Percentiles rank a stretch among this genome's conserved stretches.
Evolutionary conservation across 2,329 filamentous ascomycete species (phyloP).

Genomic region (Botrytis paeoniae): DNA sequence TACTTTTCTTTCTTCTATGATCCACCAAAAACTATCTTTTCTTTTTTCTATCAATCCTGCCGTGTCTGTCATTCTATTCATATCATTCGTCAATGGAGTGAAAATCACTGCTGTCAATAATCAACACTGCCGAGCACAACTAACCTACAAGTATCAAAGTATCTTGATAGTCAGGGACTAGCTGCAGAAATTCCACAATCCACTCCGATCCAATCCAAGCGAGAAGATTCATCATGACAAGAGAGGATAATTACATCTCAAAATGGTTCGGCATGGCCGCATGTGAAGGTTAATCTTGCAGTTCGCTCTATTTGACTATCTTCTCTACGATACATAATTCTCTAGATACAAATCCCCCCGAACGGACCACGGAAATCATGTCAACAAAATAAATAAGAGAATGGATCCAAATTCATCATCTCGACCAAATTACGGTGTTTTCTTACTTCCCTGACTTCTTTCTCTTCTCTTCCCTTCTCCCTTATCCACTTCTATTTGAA

Average conservation of each 20-base stretch:
- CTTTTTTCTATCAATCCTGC: background rate
- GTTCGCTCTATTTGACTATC: background rate
- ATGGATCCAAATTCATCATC: background rate
- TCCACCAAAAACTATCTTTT: background rate
- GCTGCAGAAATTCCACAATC: background rate
- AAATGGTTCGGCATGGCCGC: no score
- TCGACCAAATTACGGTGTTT: background rate
- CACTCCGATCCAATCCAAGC: background rate
- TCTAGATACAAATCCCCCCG: background rate
- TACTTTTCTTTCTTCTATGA: background rate
- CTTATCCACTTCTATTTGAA: conserved; percentile 9
- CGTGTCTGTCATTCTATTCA: background rate
- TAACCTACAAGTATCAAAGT: background rate
- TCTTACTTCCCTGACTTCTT: background rate
- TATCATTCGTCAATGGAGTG: background rate
- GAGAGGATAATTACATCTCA: background rate
- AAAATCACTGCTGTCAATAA: background rate
- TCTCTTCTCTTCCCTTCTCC: background rate
- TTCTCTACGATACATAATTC: background rate
- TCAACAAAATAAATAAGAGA: background rate
- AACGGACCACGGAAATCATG: background rate
- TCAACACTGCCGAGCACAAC: background rate
- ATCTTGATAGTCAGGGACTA: background rate
- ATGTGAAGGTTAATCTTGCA: background rate
- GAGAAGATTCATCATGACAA: background rate